These are phyloP conservation scores for Trichosporon faecale DNA, from an alignment of 1,284 basidiomycete genomes.

Conservation along the genomic window DNA sequence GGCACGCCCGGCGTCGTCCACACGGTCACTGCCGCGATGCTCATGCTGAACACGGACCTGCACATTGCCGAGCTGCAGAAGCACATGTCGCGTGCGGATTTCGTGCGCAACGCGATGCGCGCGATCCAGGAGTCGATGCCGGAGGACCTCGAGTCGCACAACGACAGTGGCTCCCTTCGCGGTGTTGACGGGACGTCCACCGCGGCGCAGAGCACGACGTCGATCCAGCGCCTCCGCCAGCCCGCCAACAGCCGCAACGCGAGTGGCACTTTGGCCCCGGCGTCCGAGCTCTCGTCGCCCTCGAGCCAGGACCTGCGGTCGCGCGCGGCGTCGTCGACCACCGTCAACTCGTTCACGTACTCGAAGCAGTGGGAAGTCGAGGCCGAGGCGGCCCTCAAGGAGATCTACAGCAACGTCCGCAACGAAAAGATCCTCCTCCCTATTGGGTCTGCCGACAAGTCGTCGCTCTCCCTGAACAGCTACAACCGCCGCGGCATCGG, in stretches of 20 bases:
- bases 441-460: slow-evolving; percentile 48
- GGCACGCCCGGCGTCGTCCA: slow-evolving; percentile 89
- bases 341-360: slow-evolving; percentile 39
- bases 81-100: slow-evolving; percentile 91
- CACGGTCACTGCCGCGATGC: slow-evolving; percentile 84
- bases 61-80: slow-evolving; percentile 86
- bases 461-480: slow-evolving; percentile 62
- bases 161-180: slow-evolving; percentile 60
- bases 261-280: slow-evolving; percentile 30
- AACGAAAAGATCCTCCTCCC: slow-evolving; percentile 86
- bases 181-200: slow-evolving; percentile 28
- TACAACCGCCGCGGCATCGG: slow-evolving; percentile 51
- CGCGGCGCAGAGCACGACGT: slow-evolving; percentile 25
- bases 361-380: slow-evolving; percentile 68
- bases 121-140: slow-evolving; percentile 61
- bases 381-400: slow-evolving; percentile 81
- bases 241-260: slow-evolving; percentile 27
- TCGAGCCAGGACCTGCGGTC: slow-evolving; percentile 28
- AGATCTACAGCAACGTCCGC: slow-evolving; percentile 91
- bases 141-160: slow-evolving; percentile 52
- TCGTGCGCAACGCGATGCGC: slow-evolving; percentile 84
- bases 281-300: slow-evolving; percentile 23
- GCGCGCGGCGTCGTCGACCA: slow-evolving; percentile 34
- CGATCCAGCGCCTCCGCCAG: slow-evolving; percentile 26
- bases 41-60: slow-evolving; percentile 94